Percentiles rank a stretch among this genome's conserved stretches.
Evolutionary conservation across 2,329 filamentous ascomycete genomes (phyloP).

Genomic region (Zymoseptoria ardabiliae): DNA sequence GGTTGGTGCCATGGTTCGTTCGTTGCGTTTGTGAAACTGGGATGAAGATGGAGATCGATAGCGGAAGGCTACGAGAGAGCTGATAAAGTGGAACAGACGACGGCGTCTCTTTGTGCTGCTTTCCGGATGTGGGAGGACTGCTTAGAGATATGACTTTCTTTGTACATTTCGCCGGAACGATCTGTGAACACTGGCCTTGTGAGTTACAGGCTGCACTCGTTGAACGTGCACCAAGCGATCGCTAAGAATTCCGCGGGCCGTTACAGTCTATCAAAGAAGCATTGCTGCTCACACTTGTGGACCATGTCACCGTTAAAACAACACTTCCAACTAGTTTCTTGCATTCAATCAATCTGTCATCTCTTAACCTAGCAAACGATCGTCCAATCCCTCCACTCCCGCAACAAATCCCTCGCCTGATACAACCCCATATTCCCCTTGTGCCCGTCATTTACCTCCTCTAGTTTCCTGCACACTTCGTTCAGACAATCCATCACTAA

Average conservation of each 20-base stretch:
- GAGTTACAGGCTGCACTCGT: too few species aligned
- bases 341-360: too few species aligned
- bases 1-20: neutral
- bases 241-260: too few species aligned
- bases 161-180: neutral
- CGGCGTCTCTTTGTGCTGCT: neutral
- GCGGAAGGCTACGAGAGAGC: too few species aligned
- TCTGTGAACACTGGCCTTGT: neutral
- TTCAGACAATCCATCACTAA: neutral
- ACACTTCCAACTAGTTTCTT: too few species aligned
- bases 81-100: neutral
- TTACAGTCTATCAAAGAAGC: too few species aligned
- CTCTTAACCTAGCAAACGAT: neutral
- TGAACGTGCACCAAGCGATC: too few species aligned
- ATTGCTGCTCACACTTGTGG: too few species aligned
- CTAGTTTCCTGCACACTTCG: neutral
- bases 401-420: neutral
- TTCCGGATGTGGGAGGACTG: neutral
- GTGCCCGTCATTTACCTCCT: neutral
- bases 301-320: too few species aligned
- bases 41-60: too few species aligned
- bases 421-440: neutral
- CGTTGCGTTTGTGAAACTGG: neutral
- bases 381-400: neutral
- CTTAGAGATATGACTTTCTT: neutral